Evolutionary conservation across 2,329 filamentous ascomycete genomes (phyloP), one percentile per base, ranked within the genome.

Genomic region (Epichloe baconii): DNA sequence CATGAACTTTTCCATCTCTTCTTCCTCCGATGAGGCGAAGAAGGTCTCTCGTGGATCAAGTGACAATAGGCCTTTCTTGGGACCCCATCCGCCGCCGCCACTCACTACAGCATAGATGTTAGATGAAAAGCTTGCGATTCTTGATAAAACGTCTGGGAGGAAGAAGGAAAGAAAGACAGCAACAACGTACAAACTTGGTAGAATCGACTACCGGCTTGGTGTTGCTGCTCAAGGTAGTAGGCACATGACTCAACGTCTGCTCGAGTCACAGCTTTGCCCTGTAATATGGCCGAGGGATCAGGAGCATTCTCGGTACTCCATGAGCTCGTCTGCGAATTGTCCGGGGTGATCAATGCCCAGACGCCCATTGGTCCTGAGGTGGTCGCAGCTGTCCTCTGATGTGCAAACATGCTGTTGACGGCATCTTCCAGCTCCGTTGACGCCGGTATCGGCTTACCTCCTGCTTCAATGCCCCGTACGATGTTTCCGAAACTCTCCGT

Each of bases 41-140:
- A 78, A 77, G 19, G 64, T 71, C 15, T 71, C 75, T 56, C 87
- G 77, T 3, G 88, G 86, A 60, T 93, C 87, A 4, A 94, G 73
- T 5, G 87, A 88, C 3, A 94, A 69, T 0, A 94, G 70, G 0
- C 88, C 88, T 59, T 85, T 81, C 64, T 91, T 93, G 51, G 78
- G 72, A 15, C 88, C 88, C 88, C 88, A 94, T 19, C 88, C 88
- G 42, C 88, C 88, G 44, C 88, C 88, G 4, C 88, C 88, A 59
- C 86, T 89, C 55, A 90, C 78, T 75, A 43, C 38, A 35, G 10
- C 34, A 21, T 15, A 5, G 7, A 5, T 37, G 46, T 66, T 52
- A 66, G 58, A 45, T 12, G 11, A 42, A 40, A n/a, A 8, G 5
- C 4, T 41, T 15, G 17, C 12, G 1, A 19, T 38, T 21, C 12